A percentile compares a stretch with the other conserved stretches of the same genome.
phyloP scores from a whole-genome alignment of 2,329 filamentous ascomycete genomes.

The Oidium heveae region DNA sequence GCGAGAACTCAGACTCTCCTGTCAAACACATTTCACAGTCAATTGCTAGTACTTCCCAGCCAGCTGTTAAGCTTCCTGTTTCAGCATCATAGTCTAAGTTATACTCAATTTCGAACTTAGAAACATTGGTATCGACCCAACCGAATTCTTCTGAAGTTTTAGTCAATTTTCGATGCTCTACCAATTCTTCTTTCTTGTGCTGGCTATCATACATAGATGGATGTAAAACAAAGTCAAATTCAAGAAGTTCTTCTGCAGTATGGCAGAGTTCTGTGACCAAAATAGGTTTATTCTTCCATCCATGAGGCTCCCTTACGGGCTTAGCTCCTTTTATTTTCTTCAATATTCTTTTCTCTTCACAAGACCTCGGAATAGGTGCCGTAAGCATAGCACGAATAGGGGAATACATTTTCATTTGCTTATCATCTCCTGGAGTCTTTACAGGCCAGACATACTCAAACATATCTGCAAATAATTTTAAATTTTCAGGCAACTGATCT shows the following conservation, averaged over 20 bases:
- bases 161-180: slow-evolving; percentile 24
- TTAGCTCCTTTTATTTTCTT: slow-evolving; percentile 24
- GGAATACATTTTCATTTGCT: slow-evolving; percentile 58
- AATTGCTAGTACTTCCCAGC: slow-evolving; percentile 52
- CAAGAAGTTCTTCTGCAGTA: slow-evolving; percentile 44
- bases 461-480: slow-evolving; percentile 51
- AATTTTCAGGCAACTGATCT: slow-evolving; percentile 24
- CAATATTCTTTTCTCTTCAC: slow-evolving; percentile 30
- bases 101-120: slow-evolving; percentile 6
- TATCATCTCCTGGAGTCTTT: slow-evolving; percentile 65
- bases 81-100: slow-evolving; percentile 42
- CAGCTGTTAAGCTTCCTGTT: slow-evolving; percentile 52
- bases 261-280: slow-evolving; percentile 61
- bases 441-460: slow-evolving; percentile 81
- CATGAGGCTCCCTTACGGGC: slow-evolving; percentile 34
- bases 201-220: slow-evolving; percentile 41
- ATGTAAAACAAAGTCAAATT: slow-evolving; percentile 69
- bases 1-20: slow-evolving; percentile 49
- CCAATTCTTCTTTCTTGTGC: slow-evolving; percentile 26
- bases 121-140: slow-evolving; percentile 61
- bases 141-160: slow-evolving; percentile 30
- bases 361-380: slow-evolving; percentile 41
- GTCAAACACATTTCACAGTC: slow-evolving; percentile 98
- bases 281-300: slow-evolving; percentile 51
- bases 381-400: slow-evolving; percentile 67